These are phyloP conservation scores for Corylus americana DNA, from an alignment of 306 rosid genomes.

Conservation along the genomic window DNA sequence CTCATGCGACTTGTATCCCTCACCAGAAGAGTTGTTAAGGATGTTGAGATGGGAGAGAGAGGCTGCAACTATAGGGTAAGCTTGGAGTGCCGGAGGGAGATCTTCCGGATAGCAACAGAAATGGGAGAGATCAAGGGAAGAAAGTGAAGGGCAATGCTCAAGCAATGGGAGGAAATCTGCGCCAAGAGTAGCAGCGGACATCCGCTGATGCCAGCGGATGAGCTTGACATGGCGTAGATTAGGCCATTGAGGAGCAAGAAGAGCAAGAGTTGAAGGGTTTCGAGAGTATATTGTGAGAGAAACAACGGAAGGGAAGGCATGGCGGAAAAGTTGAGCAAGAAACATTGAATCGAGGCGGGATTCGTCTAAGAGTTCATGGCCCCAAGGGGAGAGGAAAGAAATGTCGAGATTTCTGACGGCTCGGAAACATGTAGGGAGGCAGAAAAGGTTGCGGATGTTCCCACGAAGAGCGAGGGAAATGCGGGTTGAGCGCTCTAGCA, in stretches of 20 bases:
- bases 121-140: conserved; percentile 17
- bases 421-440: conserved; percentile 6
- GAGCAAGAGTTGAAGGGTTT: not conserved
- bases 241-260: conserved; percentile 19
- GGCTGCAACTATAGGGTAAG: conserved; percentile 2
- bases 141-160: conserved; percentile 6
- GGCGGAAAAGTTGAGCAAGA: conserved; percentile 11
- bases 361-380: not conserved
- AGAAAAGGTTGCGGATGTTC: not conserved
- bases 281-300: conserved; percentile 5
- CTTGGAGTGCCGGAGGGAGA: conserved; percentile 4
- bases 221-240: conserved; percentile 12
- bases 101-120: conserved; percentile 24
- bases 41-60: not conserved
- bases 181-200: not conserved
- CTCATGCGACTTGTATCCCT: conserved; percentile 13
- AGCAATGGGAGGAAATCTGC: conserved; percentile 6
- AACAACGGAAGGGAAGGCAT: conserved; percentile 4
- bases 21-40: not conserved
- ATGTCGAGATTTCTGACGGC: conserved; percentile 8
- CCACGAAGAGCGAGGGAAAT: conserved; percentile 5
- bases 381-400: conserved; percentile 23
- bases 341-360: not conserved
- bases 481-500: conserved; percentile 8
- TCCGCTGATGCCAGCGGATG: conserved; percentile 14